A percentile compares a stretch with the other conserved stretches of the same genome.
These are phyloP conservation scores for Cladobotryum mycophilum DNA, from an alignment of 2,329 filamentous ascomycete genomes.

Conservation along the genomic window DNA sequence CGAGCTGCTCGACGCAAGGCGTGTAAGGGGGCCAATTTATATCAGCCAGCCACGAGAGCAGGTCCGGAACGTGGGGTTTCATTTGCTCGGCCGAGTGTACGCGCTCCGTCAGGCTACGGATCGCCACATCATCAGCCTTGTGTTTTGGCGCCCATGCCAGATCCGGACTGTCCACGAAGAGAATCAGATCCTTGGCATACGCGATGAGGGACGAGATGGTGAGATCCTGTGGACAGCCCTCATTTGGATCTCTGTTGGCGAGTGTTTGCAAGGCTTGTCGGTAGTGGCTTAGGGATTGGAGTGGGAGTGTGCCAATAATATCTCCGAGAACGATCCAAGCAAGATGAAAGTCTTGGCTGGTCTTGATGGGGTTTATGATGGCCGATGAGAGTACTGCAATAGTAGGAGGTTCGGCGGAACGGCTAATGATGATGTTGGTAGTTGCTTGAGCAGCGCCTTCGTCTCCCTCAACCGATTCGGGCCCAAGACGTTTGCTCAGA, in stretches of 20 bases:
- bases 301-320: slow-evolving; percentile 3
- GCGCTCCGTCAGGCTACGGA: slow-evolving; percentile 2
- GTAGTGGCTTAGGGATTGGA: slow-evolving; percentile 1
- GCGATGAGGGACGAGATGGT: background rate
- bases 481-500: too few relatives aligned
- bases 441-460: too few relatives aligned
- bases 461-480: too few relatives aligned
- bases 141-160: slow-evolving; percentile 5
- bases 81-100: slow-evolving; percentile 3
- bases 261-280: background rate
- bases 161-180: slow-evolving; percentile 7
- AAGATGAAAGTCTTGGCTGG: background rate
- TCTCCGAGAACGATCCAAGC: background rate
- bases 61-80: background rate
- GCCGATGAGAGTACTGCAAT: background rate
- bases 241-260: background rate
- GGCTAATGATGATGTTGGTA: background rate
- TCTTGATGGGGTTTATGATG: background rate
- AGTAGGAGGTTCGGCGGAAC: background rate
- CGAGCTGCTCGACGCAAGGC: slow-evolving; percentile 3
- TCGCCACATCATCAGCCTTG: slow-evolving; percentile 5
- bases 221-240: background rate
- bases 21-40: slow-evolving; percentile 6
- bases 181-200: background rate
- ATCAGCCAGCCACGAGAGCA: slow-evolving; percentile 8